Evolutionary conservation across 2,329 filamentous ascomycete species (phyloP).

Genomic region (Diplodia corticola): DNA sequence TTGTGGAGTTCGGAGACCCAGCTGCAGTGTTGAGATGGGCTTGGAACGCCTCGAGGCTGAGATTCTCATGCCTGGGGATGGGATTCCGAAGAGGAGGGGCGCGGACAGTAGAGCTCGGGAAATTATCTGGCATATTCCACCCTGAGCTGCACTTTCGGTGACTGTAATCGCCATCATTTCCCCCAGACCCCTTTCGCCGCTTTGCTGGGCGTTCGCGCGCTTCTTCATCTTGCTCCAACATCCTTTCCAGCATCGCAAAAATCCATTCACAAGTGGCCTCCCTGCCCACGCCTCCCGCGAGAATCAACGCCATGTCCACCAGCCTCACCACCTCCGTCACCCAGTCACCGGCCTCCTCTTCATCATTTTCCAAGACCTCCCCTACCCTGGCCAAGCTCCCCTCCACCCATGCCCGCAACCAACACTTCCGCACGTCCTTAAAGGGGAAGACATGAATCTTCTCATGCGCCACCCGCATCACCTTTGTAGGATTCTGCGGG

Average conservation of each 20-base stretch:
- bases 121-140: not conserved
- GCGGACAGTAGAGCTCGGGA: constrained; percentile 39
- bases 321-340: constrained; percentile 62
- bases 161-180: constrained; percentile 31
- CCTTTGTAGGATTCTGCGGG: constrained; percentile 37
- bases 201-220: not conserved
- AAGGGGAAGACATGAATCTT: constrained; percentile 72
- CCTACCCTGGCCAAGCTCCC: constrained; percentile 64
- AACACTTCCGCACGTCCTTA: constrained; percentile 64
- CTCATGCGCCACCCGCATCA: constrained; percentile 61
- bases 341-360: constrained; percentile 39
- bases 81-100: not conserved
- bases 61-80: constrained; percentile 18
- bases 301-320: constrained; percentile 75
- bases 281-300: constrained; percentile 51
- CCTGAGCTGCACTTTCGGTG: not conserved
- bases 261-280: not conserved
- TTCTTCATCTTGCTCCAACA: constrained; percentile 34
- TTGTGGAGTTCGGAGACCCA: not conserved
- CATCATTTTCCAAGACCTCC: constrained; percentile 29
- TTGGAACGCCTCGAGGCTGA: constrained; percentile 35
- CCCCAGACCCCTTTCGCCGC: not conserved
- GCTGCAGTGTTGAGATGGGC: constrained; percentile 25
- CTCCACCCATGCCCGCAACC: constrained; percentile 72
- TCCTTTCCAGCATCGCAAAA: constrained; percentile 5